Evolutionary conservation across 2,329 filamentous ascomycete species (phyloP), one percentile per base, ranked within the genome.

Genomic region (Talaromyces sp.): DNA sequence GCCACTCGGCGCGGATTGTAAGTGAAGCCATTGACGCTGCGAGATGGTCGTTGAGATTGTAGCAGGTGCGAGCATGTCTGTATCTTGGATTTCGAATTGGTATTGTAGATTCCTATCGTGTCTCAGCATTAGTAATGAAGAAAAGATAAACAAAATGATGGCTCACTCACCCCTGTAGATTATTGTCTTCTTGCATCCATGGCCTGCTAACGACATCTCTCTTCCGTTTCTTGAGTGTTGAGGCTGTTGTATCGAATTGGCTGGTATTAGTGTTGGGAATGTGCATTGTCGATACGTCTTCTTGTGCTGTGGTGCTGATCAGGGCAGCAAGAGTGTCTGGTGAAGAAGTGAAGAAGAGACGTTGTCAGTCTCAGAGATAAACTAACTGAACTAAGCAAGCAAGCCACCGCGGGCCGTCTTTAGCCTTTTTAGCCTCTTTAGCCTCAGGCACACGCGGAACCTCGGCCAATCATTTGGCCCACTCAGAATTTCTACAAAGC

Each of bases 211-310:
- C 31, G 16, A 57, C 52, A 56, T 74, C 72, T 58, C 72, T 68
- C 49, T 73, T 74, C 31, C 73, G 65, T 63, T 75, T 74, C 39
- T 69, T 73, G 19, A 70, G 43, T 41, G 60, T 66, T 4, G 65
- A 39, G 19, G 68, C 39, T 59, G 67, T 57, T 27, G 65, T 35
- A 9, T 49, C 57, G 14, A 65, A 63, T 19, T 57, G 35, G 35
- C 33, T 50, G 39, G 61, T 37, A 59, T 66, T 43, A 5, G 41
- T 22, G 7, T 27, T 22, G 43, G 59, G 43, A 62, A 66, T 66
- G 16, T 66, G 60, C 64, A 66, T 66, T 27, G 22, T 45, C 14
- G 19, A n/a, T 19, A 39, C 5, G 6, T 22, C 37, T 13, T 59
- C 31, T 41, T n/a, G n/a, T 43, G 39, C 56, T 27, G 37, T 43